Percentiles rank a stretch among this genome's conserved stretches.
Conservation (phyloP, 352 stramenopile genomes). For the Globisporangium viniferum region DNA sequence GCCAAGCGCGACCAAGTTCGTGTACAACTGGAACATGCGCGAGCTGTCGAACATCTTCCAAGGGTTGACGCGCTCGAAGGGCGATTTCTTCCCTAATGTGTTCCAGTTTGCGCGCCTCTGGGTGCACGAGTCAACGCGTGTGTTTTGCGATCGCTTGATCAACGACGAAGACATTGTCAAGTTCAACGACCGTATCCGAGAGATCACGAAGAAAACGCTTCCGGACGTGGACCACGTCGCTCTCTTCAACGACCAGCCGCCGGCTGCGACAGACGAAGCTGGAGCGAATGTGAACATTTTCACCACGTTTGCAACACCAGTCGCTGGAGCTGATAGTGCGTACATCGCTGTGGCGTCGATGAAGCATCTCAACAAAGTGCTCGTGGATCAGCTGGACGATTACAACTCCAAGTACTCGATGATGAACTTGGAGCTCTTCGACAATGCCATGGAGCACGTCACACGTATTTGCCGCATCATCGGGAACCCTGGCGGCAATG, state of each 20-base stretch:
- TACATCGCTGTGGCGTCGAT: slow-evolving; percentile 80
- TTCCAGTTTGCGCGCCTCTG: slow-evolving; percentile 90
- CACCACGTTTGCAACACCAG: slow-evolving; percentile 90
- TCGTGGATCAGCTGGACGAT: slow-evolving; percentile 93
- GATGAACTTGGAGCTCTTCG: slow-evolving; percentile 98
- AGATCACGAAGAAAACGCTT: slow-evolving; percentile 92
- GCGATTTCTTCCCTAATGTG: slow-evolving; percentile 90
- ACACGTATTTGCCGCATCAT: slow-evolving; percentile 97
- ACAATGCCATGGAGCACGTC: slow-evolving; percentile 97
- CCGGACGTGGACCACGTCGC: slow-evolving; percentile 82
- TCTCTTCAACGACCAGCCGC: slow-evolving; percentile 74
- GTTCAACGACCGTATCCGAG: slow-evolving; percentile 90
- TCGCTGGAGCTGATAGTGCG: slow-evolving; percentile 56
- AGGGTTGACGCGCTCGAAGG: slow-evolving; percentile 89
- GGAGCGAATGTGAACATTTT: slow-evolving; percentile 88
- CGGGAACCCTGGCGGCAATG: slow-evolving; percentile 94
- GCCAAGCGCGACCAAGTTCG: slow-evolving; percentile 96
- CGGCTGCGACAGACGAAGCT: slow-evolving; percentile 24
- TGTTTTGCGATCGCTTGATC: slow-evolving; percentile 96
- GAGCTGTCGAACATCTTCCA: slow-evolving; percentile 97
- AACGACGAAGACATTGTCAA: slow-evolving; percentile 93
- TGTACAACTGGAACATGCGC: slow-evolving; percentile 99
- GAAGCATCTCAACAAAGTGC: slow-evolving; percentile 86
- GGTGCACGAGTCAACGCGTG: slow-evolving; percentile 96
- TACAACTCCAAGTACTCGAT: slow-evolving; percentile 97